Evolutionary conservation across 805 yeast genomes (phyloP), one percentile per base, ranked within the genome.

Genomic region (Teunomyces funiuensis): DNA sequence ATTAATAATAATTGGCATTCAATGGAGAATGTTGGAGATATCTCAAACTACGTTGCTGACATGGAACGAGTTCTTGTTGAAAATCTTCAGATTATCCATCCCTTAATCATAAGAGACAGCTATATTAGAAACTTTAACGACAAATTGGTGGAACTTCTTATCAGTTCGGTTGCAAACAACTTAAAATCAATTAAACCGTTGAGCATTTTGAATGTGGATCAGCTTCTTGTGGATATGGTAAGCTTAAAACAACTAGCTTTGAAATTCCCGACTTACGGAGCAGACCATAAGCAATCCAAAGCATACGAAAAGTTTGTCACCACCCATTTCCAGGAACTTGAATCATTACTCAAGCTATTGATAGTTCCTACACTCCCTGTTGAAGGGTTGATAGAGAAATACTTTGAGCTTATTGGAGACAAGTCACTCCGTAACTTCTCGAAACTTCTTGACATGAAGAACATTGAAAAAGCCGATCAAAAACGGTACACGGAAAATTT

Each of bases 121-220:
- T 89, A 85, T 55, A 71, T 79, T 8, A 74, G 95, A 49, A 83
- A 82, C 54, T 76, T 87, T 36, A 76, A 88, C 57, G 96, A 88
- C 53, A 81, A 84, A 43, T 64, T 86, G 13, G 79, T 88, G 17
- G 97, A 90, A 42, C 54, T 74, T 27, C 63, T 85, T 1, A 66
- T 82, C 6, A 66, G 65, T 27, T 76, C 82, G 13, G 80, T 84
- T 51, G 55, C 83, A 39, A 66, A 74, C 20, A 79, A 76, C 42
- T 74, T 89, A 39, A 68, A 79, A 6, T 72, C 73, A 39, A 66
- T 86, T 26, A 82, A 79, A 41, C 96, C 96, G 0, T 62, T 71
- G n/a, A 75, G 74, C 53, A 85, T 91, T 3, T 40, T 44, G 16
- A 49, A 45, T n/a, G 44, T 55, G 36, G 96, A 90, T 58, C 97